These are phyloP conservation scores for Xylaria venustula DNA, from an alignment of 495 filamentous ascomycete species.

Conservation along the genomic window DNA sequence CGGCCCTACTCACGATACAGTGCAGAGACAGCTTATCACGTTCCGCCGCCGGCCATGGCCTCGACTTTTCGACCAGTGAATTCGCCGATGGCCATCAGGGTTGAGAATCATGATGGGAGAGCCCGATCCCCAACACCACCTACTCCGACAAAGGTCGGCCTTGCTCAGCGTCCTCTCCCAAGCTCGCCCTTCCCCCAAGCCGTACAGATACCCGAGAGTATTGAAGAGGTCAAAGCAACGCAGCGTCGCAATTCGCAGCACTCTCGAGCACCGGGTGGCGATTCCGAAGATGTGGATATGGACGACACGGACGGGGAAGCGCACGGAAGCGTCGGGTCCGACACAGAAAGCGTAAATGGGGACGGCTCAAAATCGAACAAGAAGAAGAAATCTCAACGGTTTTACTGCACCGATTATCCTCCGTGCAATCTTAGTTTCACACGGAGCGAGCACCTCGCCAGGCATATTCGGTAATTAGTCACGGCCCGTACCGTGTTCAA, in stretches of 20 bases:
- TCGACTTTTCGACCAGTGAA: constrained; percentile 74
- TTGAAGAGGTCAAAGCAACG: constrained; percentile 37
- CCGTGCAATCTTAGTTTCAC: constrained; percentile 95
- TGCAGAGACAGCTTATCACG: neutral
- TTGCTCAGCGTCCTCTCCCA: constrained; percentile 62
- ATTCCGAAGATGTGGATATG: constrained; percentile 74
- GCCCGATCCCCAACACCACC: constrained; percentile 62
- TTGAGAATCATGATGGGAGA: constrained; percentile 46
- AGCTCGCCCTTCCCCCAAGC: constrained; percentile 56
- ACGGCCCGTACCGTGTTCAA: neutral
- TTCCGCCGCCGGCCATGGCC: constrained; percentile 35
- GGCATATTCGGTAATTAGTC: constrained; percentile 75
- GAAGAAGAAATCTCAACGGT: constrained; percentile 96
- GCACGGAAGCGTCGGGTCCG: constrained; percentile 61
- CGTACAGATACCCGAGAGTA: constrained; percentile 44
- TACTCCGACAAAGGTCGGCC: constrained; percentile 64
- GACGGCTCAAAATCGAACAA: constrained; percentile 68
- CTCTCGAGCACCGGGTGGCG: constrained; percentile 58
- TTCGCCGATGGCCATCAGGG: constrained; percentile 58
- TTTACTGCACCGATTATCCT: constrained; percentile 97
- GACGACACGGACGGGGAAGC: constrained; percentile 66
- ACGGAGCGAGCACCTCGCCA: constrained; percentile 89
- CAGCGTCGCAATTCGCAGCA: constrained; percentile 59
- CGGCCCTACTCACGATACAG: neutral
- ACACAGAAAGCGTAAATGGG: constrained; percentile 68